A percentile compares a stretch with the other conserved stretches of the same genome.
These are phyloP conservation scores for Coniochaeta hoffmannii DNA, from an alignment of 2,329 filamentous ascomycete genomes.

Conservation along the genomic window DNA sequence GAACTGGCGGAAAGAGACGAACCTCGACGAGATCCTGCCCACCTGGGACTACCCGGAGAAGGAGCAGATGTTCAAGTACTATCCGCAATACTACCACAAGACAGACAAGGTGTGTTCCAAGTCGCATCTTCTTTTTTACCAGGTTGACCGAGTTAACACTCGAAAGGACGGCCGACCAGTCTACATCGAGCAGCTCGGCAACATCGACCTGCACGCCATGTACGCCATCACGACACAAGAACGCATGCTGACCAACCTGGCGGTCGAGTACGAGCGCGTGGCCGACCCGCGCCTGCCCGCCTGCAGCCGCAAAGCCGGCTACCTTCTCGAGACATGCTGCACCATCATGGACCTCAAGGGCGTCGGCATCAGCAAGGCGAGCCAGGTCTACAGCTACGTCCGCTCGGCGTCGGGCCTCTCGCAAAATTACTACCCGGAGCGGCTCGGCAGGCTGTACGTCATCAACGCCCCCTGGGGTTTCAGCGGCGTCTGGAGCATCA, in stretches of 20 bases:
- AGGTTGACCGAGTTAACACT: background rate
- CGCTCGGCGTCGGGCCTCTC: constrained; percentile 79
- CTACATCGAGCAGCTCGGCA: constrained; percentile 94
- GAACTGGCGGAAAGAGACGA: constrained; percentile 82
- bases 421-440: constrained; percentile 99
- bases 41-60: constrained; percentile 87
- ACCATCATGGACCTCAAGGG: constrained; percentile 98
- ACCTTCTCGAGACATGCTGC: constrained; percentile 94
- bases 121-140: background rate
- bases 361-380: constrained; percentile 73
- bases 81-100: constrained; percentile 99
- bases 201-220: constrained; percentile 84
- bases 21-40: constrained; percentile 72
- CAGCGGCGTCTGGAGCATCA: constrained; percentile 71
- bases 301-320: constrained; percentile 84
- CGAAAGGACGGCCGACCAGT: constrained; percentile 96
- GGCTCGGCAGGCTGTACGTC: constrained; percentile 89
- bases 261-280: constrained; percentile 95
- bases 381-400: constrained; percentile 83
- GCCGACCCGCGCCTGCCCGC: constrained; percentile 88
- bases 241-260: constrained; percentile 93
- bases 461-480: constrained; percentile 99
- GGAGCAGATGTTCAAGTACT: constrained; percentile 76
- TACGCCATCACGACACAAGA: constrained; percentile 88
- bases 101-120: constrained; percentile 59